A percentile compares a stretch with the other conserved stretches of the same genome.
Evolutionary conservation across 2,329 filamentous ascomycete species (phyloP).

Genomic region (Paecilomyces formosus): DNA sequence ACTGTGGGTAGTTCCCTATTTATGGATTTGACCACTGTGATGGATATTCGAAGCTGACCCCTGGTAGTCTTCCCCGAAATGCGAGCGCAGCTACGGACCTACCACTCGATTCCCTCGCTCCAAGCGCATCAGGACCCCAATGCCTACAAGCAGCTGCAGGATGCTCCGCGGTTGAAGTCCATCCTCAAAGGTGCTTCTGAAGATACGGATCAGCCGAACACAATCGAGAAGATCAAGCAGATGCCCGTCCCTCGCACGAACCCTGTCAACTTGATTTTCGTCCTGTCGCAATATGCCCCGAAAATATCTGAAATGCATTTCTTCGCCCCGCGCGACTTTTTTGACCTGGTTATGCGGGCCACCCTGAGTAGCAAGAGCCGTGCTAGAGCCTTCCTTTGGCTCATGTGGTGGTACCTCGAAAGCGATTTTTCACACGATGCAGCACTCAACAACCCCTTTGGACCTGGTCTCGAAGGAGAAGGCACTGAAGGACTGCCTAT

Average conservation of each 20-base stretch:
- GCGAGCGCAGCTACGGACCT: constrained; percentile 93
- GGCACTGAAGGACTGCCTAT: constrained; percentile 36
- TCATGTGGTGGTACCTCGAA: constrained; percentile 99
- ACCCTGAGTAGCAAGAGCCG: constrained; percentile 74
- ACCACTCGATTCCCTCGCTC: constrained; percentile 93
- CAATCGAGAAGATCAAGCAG: constrained; percentile 73
- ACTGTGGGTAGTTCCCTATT: constrained; percentile 56
- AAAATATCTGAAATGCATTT: constrained; percentile 94
- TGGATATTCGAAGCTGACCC: neutral
- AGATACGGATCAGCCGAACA: constrained; percentile 75
- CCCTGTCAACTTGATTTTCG: constrained; percentile 93
- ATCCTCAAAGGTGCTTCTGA: constrained; percentile 96
- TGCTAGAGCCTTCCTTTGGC: constrained; percentile 85
- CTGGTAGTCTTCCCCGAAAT: constrained; percentile 90
- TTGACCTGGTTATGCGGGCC: constrained; percentile 90
- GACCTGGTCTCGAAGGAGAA: constrained; percentile 42
- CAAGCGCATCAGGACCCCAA: constrained; percentile 93
- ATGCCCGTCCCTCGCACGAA: constrained; percentile 72
- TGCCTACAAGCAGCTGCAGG: constrained; percentile 95
- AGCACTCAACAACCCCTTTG: constrained; percentile 86
- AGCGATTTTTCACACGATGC: constrained; percentile 88
- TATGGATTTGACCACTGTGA: neutral
- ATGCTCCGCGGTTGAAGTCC: constrained; percentile 90
- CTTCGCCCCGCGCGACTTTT: constrained; percentile 76
- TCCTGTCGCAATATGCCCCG: constrained; percentile 80